Evolutionary conservation across 768 basidiomycete species (phyloP).

Genomic region (Tricholoma matsutake): DNA sequence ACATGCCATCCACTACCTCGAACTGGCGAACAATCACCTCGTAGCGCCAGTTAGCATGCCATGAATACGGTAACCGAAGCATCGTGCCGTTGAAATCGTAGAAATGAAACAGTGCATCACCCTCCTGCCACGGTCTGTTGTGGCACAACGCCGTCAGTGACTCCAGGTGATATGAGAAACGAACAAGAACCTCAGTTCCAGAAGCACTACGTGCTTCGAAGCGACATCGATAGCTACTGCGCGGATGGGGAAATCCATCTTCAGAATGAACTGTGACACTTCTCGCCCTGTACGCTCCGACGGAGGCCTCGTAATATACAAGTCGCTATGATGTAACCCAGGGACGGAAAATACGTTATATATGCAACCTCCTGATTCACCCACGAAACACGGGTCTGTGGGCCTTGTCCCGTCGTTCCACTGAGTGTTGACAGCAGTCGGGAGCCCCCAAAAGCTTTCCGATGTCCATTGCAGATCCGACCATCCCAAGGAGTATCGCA

Average conservation of each 20-base stretch:
- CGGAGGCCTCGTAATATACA: background rate
- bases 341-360: conserved; percentile 1
- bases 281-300: background rate
- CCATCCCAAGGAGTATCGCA: background rate
- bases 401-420: conserved; percentile 6
- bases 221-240: background rate
- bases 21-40: background rate
- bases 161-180: background rate
- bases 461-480: conserved; percentile 2
- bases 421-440: background rate
- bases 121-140: background rate
- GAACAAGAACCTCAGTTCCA: background rate
- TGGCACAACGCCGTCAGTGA: background rate
- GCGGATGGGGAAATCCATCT: background rate
- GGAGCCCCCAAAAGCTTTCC: background rate
- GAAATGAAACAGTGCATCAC: background rate
- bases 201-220: background rate
- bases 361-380: conserved; percentile 9
- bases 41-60: background rate
- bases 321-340: background rate
- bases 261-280: background rate
- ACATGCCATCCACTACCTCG: background rate
- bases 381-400: background rate
- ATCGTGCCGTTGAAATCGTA: background rate
- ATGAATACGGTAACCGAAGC: background rate